A percentile compares a stretch with the other conserved stretches of the same genome.
phyloP scores from a whole-genome alignment of 2,329 filamentous ascomycete species.

The Mariannaea sp. region DNA sequence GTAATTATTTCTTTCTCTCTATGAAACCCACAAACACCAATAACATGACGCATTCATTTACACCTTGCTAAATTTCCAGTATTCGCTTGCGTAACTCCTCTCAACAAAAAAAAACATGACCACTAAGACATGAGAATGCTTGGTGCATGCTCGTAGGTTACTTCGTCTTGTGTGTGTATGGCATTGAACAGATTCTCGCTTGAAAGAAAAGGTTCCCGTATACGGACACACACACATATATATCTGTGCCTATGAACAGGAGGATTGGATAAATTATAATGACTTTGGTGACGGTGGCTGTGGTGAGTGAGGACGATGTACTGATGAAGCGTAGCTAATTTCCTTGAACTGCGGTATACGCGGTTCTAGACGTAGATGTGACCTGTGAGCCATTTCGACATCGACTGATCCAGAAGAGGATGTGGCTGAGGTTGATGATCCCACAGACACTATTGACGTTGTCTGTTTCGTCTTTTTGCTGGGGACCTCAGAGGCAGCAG shows the following conservation, averaged over 20 bases:
- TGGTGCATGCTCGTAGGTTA: background rate
- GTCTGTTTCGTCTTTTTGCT: conserved; percentile 36
- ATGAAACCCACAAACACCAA: conserved; percentile 29
- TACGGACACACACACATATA: too few relatives aligned
- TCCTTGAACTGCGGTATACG: conserved; percentile 30
- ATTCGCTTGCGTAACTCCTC: background rate
- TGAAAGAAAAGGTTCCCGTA: too few relatives aligned
- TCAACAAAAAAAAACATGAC: background rate
- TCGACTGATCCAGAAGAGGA: conserved; percentile 26
- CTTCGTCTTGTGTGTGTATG: background rate
- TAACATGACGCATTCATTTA: conserved; percentile 5
- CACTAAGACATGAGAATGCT: background rate
- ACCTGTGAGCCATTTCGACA: conserved; percentile 22
- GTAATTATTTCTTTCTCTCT: conserved; percentile 22
- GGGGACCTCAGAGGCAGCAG: conserved; percentile 28
- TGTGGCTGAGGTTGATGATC: conserved; percentile 28
- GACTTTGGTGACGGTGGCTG: conserved; percentile 35
- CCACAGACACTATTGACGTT: conserved; percentile 32
- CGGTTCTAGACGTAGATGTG: conserved; percentile 25
- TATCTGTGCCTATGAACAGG: too few relatives aligned
- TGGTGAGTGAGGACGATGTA: conserved; percentile 32
- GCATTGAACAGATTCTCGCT: background rate
- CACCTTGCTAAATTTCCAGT: background rate
- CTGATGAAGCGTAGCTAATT: conserved; percentile 30
- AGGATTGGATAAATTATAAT: conserved; percentile 17